Conservation (phyloP, 345 rosid species). For the Diplotaxis tenuifolia region DNA sequence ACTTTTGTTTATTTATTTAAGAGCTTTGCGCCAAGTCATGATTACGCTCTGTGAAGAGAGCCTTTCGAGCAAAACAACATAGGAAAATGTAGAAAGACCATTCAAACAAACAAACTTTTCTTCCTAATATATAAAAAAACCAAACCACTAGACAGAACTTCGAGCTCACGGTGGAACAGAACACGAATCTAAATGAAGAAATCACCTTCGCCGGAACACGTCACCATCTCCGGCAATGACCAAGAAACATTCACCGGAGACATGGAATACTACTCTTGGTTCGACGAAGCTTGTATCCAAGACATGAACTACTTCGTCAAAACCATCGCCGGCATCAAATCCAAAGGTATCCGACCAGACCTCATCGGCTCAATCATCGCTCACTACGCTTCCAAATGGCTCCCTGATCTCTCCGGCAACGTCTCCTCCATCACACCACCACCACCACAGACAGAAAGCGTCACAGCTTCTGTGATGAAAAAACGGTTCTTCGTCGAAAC, state of each 20-base stretch:
- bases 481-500: slow-evolving; percentile 81
- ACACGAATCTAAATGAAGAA: slow-evolving; percentile 42
- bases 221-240: slow-evolving; percentile 32
- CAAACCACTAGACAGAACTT: not conserved
- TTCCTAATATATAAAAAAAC: not conserved
- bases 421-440: slow-evolving; percentile 17
- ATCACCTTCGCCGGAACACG: slow-evolving; percentile 38
- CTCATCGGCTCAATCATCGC: slow-evolving; percentile 82
- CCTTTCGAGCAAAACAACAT: slow-evolving; percentile 7
- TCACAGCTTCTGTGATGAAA: slow-evolving; percentile 65
- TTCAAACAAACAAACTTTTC: too few species aligned
- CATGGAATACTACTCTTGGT: slow-evolving; percentile 42
- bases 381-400: slow-evolving; percentile 88
- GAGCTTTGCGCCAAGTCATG: slow-evolving; percentile 17
- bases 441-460: slow-evolving; percentile 42
- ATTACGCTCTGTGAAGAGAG: slow-evolving; percentile 8
- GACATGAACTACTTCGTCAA: slow-evolving; percentile 90
- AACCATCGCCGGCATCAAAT: slow-evolving; percentile 73
- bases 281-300: slow-evolving; percentile 80
- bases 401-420: slow-evolving; percentile 66
- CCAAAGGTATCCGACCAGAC: slow-evolving; percentile 80
- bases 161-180: slow-evolving; percentile 13
- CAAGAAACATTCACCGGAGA: slow-evolving; percentile 32
- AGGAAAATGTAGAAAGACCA: slow-evolving; percentile 2
- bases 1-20: not conserved